Evolutionary conservation across 176 grass and related monocot species (phyloP), one percentile per base, ranked within the genome.

Genomic region (Oryza meyeriana): DNA sequence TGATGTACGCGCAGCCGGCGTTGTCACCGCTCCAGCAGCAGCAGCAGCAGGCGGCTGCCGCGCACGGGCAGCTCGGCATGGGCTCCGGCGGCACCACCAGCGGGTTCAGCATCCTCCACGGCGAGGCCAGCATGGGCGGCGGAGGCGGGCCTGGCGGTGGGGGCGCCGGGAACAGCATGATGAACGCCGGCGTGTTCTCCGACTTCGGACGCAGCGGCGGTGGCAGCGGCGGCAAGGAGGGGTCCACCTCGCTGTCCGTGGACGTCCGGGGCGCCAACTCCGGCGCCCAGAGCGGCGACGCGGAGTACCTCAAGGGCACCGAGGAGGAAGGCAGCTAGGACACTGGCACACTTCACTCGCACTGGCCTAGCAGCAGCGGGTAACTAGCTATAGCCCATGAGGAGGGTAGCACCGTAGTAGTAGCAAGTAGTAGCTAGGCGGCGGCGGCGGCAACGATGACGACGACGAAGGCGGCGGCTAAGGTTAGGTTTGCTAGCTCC

Each of bases 71-170:
- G 87, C 83, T 88, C n/a, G 88, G 92, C 26, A 89, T 93, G 83
- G 66, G 72, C 71, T 62, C 89, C 10, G 68, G 66, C 31, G 89
- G 95, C 42, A 78, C 78, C 17, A 92, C 85, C 69, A 83, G 85
- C 20, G 97, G 97, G 30, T 99, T 94, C 83, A 96, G 71, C 81
- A 90, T 99, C 77, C 91, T 99, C 30, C 97, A 99, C 22, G 91
- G 91, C 1, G 97, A 99, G 74, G 85, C 87, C 27, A 92, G 93
- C 80, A 91, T 96, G 64, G 97, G 97, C 66, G 84, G 74, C 9
- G 83, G 8, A 2, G 94, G 87, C 39, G 61, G 35, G 35, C 35
- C 35, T 58, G 97, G 97, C 70, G 81, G 74, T 4, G 83, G 8
- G 3, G 94, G 87, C 39, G 61, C 50, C 3, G 81, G 82, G 69